A percentile compares a stretch with the other conserved stretches of the same genome.
These are phyloP conservation scores for Melanogaster broomeanus DNA, from an alignment of 768 basidiomycete species.

Conservation along the genomic window DNA sequence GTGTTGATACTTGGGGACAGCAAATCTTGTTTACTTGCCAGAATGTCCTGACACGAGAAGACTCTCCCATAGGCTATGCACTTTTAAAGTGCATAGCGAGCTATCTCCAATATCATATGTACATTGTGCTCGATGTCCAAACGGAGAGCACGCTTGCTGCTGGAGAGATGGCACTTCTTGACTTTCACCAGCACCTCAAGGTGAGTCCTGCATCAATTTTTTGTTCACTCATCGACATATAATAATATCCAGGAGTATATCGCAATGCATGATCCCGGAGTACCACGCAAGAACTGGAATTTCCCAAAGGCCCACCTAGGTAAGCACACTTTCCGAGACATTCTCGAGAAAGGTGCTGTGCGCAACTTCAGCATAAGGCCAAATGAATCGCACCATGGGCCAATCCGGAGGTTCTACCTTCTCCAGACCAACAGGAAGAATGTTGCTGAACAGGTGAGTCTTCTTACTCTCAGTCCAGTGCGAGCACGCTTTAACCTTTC, in stretches of 20 bases:
- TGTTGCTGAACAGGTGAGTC: slow-evolving; percentile 30
- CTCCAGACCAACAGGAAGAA: slow-evolving; percentile 35
- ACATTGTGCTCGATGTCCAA: slow-evolving; percentile 31
- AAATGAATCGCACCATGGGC: slow-evolving; percentile 31
- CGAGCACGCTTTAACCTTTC: no score
- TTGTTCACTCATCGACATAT: neutral
- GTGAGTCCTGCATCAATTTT: no score
- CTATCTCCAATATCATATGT: slow-evolving; percentile 35
- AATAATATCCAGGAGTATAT: neutral
- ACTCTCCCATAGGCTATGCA: slow-evolving; percentile 14
- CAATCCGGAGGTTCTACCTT: slow-evolving; percentile 28
- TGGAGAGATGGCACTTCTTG: slow-evolving; percentile 16
- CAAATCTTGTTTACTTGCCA: no score
- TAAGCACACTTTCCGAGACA: slow-evolving; percentile 32
- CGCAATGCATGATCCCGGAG: no score
- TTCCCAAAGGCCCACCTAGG: slow-evolving; percentile 37
- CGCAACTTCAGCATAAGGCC: slow-evolving; percentile 32
- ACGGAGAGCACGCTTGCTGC: slow-evolving; percentile 25
- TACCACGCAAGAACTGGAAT: slow-evolving; percentile 27
- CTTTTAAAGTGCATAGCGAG: slow-evolving; percentile 31
- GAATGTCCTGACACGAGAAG: no score
- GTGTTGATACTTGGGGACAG: no score
- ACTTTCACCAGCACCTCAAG: slow-evolving; percentile 20
- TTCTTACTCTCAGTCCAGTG: no score
- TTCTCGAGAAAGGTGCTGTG: slow-evolving; percentile 31